Base-by-base conservation (phyloP, 805 yeast species). In the Wickerhamiella slavikovae region DNA sequence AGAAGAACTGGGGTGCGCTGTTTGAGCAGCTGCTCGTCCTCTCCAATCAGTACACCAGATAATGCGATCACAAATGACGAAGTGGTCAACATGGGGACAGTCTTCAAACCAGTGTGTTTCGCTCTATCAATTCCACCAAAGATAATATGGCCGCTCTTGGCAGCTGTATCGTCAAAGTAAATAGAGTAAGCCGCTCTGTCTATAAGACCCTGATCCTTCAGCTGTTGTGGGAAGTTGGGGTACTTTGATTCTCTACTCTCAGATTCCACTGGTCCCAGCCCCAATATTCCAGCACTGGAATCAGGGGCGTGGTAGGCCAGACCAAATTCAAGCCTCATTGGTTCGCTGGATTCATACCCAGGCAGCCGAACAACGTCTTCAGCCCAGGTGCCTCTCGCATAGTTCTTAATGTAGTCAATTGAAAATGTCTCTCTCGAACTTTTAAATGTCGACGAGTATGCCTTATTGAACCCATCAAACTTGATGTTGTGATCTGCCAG, bases 101-200 rank as follows among this genome's bases (percentile, higher is more conserved):
- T 50, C 19, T 56, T 47, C 22, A 71, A 45, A 18, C 46, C 37
- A 11, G 75, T 73, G 42, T 65, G 71, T 47, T 72, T 73, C 22
- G 66, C 59, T 35, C 62, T 64, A 42, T 75, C 85, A 17, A 70
- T 61, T 18, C 72, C 89, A 28, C 89, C 85, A 54, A 76, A 76
- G 28, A 75, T 47, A 14, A 75, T 55, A n/a, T 59, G 49, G 4
- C 80, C 83, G 1, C 54, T 35, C 4, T 37, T 32, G 22, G 52
- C 42, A 4, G 36, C 38, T 14, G 45, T 39, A 3, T 52, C 49
- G 39, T 69, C 63, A 47, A 77, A 56, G 41, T 56, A 74, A 32
- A 77, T 53, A 0, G 85, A 74, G 46, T 72, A 77, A 1, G 65
- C 65, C 23, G 58, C 57, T 29, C 62, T 59, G 26, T 59, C 42